Conservation (phyloP, 2,329 filamentous ascomycete genomes). For the Lecanicillium sp. region DNA sequence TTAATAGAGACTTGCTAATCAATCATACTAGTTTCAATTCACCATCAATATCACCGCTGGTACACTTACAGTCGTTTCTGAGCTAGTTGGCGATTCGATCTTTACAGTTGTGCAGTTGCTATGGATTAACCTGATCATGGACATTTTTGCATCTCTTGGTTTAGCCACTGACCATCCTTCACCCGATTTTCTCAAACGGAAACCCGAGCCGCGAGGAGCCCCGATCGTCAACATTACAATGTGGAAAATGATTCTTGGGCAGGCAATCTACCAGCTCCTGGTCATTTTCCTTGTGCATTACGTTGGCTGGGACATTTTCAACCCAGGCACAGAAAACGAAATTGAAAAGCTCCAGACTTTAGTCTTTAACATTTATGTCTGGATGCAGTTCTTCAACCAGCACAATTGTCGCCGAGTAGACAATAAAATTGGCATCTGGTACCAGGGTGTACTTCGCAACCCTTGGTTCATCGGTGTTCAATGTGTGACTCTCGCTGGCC, state of each 20-base stretch:
- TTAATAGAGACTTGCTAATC: no score
- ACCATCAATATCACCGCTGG: slow-evolving; percentile 56
- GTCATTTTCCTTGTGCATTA: slow-evolving; percentile 53
- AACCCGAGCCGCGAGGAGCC: slow-evolving; percentile 20
- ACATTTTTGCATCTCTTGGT: slow-evolving; percentile 48
- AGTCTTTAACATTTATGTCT: slow-evolving; percentile 80
- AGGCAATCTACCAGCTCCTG: slow-evolving; percentile 64
- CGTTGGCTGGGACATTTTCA: slow-evolving; percentile 42
- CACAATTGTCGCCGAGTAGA: slow-evolving; percentile 73
- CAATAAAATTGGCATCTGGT: slow-evolving; percentile 71
- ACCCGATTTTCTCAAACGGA: slow-evolving; percentile 22
- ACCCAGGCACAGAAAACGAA: slow-evolving; percentile 4
- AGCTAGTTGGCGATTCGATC: slow-evolving; percentile 42
- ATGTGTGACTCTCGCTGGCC: slow-evolving; percentile 57
- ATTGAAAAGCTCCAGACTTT: slow-evolving; percentile 49
- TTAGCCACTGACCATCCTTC: slow-evolving; percentile 31
- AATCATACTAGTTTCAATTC: slow-evolving; percentile 38
- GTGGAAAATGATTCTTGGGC: slow-evolving; percentile 79
- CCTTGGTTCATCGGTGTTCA: slow-evolving; percentile 68
- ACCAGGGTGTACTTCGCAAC: slow-evolving; percentile 67
- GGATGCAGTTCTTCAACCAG: slow-evolving; percentile 87
- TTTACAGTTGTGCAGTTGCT: slow-evolving; percentile 50
- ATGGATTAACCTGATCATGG: slow-evolving; percentile 55
- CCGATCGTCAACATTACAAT: slow-evolving; percentile 56
- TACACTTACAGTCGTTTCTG: slow-evolving; percentile 48